Evolutionary conservation across 768 basidiomycete species (phyloP), one percentile per base, ranked within the genome.

Genomic region (Rickenella mellea): DNA sequence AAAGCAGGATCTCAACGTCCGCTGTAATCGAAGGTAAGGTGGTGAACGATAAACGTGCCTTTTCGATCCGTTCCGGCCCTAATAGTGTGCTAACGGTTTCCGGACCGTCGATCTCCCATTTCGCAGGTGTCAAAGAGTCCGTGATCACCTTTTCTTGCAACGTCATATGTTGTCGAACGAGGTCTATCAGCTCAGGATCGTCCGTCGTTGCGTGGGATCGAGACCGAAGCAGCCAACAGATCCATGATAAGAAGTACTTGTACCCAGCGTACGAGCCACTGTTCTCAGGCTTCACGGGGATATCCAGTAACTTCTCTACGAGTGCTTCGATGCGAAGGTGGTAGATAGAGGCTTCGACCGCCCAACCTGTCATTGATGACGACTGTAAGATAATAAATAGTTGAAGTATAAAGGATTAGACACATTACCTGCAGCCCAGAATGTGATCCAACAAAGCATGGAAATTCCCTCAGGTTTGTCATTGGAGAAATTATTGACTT

Each of bases 371-470:
- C n/a, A n/a, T n/a, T n/a, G n/a, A n/a, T n/a, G n/a, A n/a, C n/a
- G 12, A 22, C 11, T 39, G 11, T 24, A 39, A n/a, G 19, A 21
- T 17, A 15, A 10, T 12, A 9, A 25, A n/a, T 41, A 63, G 39
- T 56, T 57, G 2, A 49, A 49, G 11, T n/a, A n/a, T n/a, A n/a
- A 63, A 32, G 24, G 60, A 6, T 17, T 6, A 6, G 15, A 15
- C 11, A 24, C 24, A 10, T 10, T 35, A 54, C 57, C 57, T 10
- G 51, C 42, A 6, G 60, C 59, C 59, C 59, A 61, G 41, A 55
- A 62, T 5, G 56, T 53, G 2, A 61, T 36, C 61, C 62, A 63
- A 37, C 55, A 57, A 2, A 48, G 49, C n/a, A 63, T 32, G 24
- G 61, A 56, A 19, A 7, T 5, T 47, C 48, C 1, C 21, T 10